Evolutionary conservation across 441 rosid genomes (phyloP), one percentile per base, ranked within the genome.

Genomic region (Aleurites moluccanus): DNA sequence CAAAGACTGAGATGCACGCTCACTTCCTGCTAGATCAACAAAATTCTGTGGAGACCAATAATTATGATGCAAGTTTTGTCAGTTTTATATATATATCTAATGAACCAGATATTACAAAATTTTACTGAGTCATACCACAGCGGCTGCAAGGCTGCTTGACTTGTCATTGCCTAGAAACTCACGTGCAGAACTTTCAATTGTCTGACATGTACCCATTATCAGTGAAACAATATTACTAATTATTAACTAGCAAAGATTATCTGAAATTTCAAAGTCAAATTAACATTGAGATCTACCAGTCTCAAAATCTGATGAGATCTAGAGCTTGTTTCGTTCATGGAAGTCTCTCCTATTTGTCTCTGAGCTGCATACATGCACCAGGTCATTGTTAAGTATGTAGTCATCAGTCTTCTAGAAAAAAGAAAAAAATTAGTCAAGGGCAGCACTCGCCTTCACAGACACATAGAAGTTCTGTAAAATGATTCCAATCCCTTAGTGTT

Each of bases 231-330:
- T 45, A 59, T 30, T 75, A 59, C 35, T 60, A 44, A 47, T 57
- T 23, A 59, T 71, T 64, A 42, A 47, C 45, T 75, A 72, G 47
- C 50, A 69, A 10, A 73, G 71, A 53, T 30, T 73, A 49, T 23
- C 53, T 15, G 33, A 73, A 67, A 74, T 42, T 42, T 72, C 57
- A 30, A 77, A 55, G 53, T 76, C 70, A 68, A 27, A 47, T 75
- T 78, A 68, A 40, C 67, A 69, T 10, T 42, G n/a, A 72, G 57
- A 72, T 72, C 33, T 90, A 96, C 99, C 97, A 96, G 73, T 86
- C 91, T 92, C 80, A 92, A 78, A 80, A 94, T 92, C 89, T 96
- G 97, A 85, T 96, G 98, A 73, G 99, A 96, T 84, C 98, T 90
- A 66, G 97, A 96, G 84, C 99, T 93, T 78, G 91, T 84, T 83